Conservation (phyloP, 2,329 filamentous ascomycete genomes). For the Xylariaceae sp. region DNA sequence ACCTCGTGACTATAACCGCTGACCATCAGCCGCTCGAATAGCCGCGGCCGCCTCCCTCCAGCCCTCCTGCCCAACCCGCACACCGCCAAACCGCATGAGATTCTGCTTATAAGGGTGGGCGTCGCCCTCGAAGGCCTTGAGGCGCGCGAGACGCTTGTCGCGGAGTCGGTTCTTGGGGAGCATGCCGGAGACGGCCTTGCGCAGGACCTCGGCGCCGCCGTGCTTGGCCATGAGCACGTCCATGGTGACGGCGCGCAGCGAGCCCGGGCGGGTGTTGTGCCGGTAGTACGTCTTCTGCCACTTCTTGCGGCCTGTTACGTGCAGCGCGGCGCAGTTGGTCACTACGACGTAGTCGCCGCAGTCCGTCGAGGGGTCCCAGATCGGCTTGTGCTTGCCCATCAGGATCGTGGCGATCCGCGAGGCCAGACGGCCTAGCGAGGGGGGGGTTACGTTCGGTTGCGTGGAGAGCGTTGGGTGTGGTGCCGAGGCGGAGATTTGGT, state of each 20-base stretch:
- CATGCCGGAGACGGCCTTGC: slow-evolving; percentile 94
- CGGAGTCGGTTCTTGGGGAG: slow-evolving; percentile 92
- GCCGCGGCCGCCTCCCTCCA: slow-evolving; percentile 51
- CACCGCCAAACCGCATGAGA: slow-evolving; percentile 66
- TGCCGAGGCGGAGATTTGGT: slow-evolving; percentile 70
- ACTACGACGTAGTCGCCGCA: slow-evolving; percentile 99
- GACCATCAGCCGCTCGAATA: slow-evolving; percentile 46
- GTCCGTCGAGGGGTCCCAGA: slow-evolving; percentile 94
- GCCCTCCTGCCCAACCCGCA: slow-evolving; percentile 49
- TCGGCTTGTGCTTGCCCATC: slow-evolving; percentile 99
- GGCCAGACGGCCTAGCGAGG: slow-evolving; percentile 84
- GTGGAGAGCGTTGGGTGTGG: slow-evolving; percentile 60
- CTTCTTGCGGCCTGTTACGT: slow-evolving; percentile 87
- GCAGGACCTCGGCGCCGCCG: slow-evolving; percentile 85
- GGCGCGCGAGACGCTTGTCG: slow-evolving; percentile 77
- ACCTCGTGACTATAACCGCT: slow-evolving; percentile 44
- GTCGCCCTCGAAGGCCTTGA: slow-evolving; percentile 95
- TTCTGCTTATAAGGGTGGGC: slow-evolving; percentile 91
- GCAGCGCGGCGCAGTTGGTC: slow-evolving; percentile 78
- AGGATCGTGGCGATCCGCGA: slow-evolving; percentile 80
- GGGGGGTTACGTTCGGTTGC: slow-evolving; percentile 56
- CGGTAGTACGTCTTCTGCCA: slow-evolving; percentile 94
- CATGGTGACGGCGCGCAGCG: slow-evolving; percentile 85
- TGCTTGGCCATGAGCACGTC: slow-evolving; percentile 91
- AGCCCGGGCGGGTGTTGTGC: slow-evolving; percentile 86